phyloP scores from a whole-genome alignment of 176 grass and related monocot species.

The Dactylis glomerata region DNA sequence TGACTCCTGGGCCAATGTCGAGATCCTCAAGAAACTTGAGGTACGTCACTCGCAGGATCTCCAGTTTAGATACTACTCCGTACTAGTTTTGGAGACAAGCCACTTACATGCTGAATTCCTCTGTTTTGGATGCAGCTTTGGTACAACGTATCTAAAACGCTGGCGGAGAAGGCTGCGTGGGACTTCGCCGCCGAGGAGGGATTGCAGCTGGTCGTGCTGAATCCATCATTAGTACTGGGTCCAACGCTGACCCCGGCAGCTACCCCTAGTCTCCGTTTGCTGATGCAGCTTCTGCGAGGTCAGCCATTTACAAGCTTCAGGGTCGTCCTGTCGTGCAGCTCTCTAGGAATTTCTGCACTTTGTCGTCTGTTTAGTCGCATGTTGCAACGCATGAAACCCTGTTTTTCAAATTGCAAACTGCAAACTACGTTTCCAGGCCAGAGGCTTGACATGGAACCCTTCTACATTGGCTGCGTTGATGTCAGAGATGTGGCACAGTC shows the following conservation, averaged over 20 bases:
- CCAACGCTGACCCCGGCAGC: constrained; percentile 30
- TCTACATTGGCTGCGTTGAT: constrained; percentile 40
- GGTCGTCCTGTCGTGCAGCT: background rate
- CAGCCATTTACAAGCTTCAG: background rate
- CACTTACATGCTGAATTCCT: background rate
- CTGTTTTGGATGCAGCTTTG: constrained; percentile 23
- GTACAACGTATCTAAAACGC: constrained; percentile 60
- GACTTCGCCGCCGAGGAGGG: constrained; percentile 39
- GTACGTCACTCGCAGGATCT: background rate
- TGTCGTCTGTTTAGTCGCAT: background rate
- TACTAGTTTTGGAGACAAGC: background rate
- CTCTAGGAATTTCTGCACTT: background rate
- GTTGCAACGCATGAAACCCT: background rate
- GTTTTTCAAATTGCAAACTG: background rate
- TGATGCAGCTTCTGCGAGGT: constrained; percentile 37
- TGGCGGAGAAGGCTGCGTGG: constrained; percentile 62
- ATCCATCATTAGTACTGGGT: constrained; percentile 49
- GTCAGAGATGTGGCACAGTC: constrained; percentile 45
- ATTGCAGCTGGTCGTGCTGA: constrained; percentile 46
- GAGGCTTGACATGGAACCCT: constrained; percentile 22
- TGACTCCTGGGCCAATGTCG: constrained; percentile 57
- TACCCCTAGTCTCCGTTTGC: background rate
- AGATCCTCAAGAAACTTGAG: constrained; percentile 45
- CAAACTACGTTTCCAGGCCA: constrained; percentile 15
- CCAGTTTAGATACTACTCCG: background rate